Percentiles rank a stretch among this genome's conserved stretches.
These are phyloP conservation scores for Oryza glumipatula DNA, from an alignment of 176 grass and related monocot species.

Conservation along the genomic window DNA sequence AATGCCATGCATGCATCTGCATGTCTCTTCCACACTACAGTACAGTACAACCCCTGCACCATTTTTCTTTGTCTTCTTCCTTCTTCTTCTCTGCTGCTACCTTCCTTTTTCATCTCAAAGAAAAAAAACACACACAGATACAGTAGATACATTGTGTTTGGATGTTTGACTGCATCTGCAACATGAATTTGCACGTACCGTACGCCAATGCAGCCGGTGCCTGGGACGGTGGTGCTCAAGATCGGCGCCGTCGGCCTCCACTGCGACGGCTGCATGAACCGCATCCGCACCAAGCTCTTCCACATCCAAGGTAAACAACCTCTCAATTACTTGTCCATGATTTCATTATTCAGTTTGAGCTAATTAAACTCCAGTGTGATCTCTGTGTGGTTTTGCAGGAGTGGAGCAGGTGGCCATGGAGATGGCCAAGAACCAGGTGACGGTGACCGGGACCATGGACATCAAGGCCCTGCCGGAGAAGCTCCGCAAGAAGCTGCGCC, in stretches of 20 bases:
- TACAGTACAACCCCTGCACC: too few relatives aligned
- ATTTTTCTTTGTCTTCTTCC: not conserved
- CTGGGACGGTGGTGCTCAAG: slow-evolving; percentile 72
- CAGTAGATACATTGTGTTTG: not conserved
- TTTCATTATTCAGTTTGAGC: not conserved
- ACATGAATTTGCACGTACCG: too few relatives aligned
- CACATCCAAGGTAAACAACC: slow-evolving; percentile 62
- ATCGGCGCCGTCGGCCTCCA: slow-evolving; percentile 58
- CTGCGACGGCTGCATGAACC: slow-evolving; percentile 76
- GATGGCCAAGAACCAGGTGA: slow-evolving; percentile 62
- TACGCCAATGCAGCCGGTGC: slow-evolving; percentile 37
- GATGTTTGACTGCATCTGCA: not conserved
- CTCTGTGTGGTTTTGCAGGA: slow-evolving; percentile 27
- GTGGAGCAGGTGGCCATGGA: slow-evolving; percentile 69
- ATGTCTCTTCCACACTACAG: not conserved
- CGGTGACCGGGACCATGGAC: slow-evolving; percentile 79
- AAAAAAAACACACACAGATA: not conserved
- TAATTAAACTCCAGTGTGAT: too few relatives aligned
- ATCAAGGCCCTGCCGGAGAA: slow-evolving; percentile 54
- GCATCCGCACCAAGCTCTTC: slow-evolving; percentile 58
- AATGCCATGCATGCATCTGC: not conserved
- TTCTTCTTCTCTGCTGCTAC: not conserved
- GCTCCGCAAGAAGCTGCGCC: slow-evolving; percentile 53
- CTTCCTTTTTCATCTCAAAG: not conserved
- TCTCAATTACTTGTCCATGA: not conserved